Evolutionary conservation across 371 early-diverging fungal genomes (phyloP), one percentile per base, ranked within the genome.

Genomic region (Parasitella parasitica): DNA sequence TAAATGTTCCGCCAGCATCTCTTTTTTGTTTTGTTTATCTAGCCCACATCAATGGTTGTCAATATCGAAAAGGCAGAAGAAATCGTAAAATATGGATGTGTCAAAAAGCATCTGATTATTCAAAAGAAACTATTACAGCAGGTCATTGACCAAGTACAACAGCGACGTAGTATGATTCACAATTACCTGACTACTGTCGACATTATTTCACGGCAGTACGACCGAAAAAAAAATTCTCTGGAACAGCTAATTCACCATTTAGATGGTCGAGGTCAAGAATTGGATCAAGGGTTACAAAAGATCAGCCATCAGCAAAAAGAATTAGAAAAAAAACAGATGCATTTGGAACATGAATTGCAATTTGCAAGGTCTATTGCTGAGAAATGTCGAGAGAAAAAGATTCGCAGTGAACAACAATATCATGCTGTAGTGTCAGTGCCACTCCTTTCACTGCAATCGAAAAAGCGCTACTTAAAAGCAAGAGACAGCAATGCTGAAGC

Each of bases 391-490:
- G 63, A 60, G 4, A 76, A 72, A 9, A 67, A 70, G 32, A 28
- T 58, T 34, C 60, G 54, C 16, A 63, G 70, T 9, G 72, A 74
- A 20, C 67, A 62, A 8, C 64, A 70, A 4, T 79, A 79, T 26
- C 37, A 70, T 8, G 34, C 58, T 12, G 51, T 72, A 1, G 63
- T 64, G n/a, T 70, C 64, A 54, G 54, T 80, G 4, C 77, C 76
- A 0, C 22, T 77, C 1, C 27, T 80, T 2, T 56, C 67, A 6
- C 56, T 49, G 4, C 67, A 72, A 34, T 74, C 66, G 46, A 70
- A 72, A 28, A 62, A 65, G 18, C 68, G 64, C 22, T 79, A 79
- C 24, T 46, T 79, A 11, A 66, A 69, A 39, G 80, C 80, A 5
- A 64, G 75, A 8, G 67, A 74, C 63, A 70, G 64, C 30, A 70